Conservation (phyloP, 768 basidiomycete genomes). For the Pisolithus sp. region DNA sequence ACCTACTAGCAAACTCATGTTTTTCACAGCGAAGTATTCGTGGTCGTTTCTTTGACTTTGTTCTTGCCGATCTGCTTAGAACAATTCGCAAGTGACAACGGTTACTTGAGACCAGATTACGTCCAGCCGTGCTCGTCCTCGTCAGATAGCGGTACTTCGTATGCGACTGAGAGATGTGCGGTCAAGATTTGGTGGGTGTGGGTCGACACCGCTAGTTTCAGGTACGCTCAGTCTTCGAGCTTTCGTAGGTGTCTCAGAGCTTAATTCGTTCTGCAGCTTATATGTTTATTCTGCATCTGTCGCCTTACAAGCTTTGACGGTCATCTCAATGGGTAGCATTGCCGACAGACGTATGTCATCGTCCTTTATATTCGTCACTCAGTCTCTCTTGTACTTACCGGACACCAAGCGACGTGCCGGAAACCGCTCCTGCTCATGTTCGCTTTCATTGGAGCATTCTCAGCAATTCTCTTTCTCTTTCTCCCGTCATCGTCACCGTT, state of each 20-base stretch:
- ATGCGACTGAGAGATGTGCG: conserved; percentile 55
- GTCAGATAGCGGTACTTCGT: conserved; percentile 9
- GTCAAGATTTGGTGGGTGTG: conserved; percentile 78
- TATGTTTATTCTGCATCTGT: conserved; percentile 88
- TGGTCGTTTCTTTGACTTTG: conserved; percentile 71
- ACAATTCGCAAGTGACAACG: conserved; percentile 88
- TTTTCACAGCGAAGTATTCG: conserved; percentile 65
- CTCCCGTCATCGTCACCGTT: conserved; percentile 64
- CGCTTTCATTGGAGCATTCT: conserved; percentile 61
- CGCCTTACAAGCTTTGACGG: conserved; percentile 84
- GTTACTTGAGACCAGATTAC: conserved; percentile 66
- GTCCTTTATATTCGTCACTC: no score
- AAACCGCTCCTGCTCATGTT: conserved; percentile 74
- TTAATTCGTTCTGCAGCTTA: conserved; percentile 41
- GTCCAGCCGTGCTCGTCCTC: conserved; percentile 45
- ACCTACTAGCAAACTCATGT: background rate
- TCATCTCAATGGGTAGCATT: conserved; percentile 89
- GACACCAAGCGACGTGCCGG: conserved; percentile 53
- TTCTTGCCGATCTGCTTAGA: conserved; percentile 81
- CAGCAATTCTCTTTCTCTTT: conserved; percentile 65
- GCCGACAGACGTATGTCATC: conserved; percentile 76
- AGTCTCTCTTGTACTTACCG: conserved; percentile 2
- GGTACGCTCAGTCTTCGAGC: conserved; percentile 35
- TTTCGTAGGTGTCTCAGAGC: background rate
- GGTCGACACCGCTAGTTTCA: conserved; percentile 91